Conservation (phyloP, 78 protist species). For the Cavenderia fasciculata region DNA sequence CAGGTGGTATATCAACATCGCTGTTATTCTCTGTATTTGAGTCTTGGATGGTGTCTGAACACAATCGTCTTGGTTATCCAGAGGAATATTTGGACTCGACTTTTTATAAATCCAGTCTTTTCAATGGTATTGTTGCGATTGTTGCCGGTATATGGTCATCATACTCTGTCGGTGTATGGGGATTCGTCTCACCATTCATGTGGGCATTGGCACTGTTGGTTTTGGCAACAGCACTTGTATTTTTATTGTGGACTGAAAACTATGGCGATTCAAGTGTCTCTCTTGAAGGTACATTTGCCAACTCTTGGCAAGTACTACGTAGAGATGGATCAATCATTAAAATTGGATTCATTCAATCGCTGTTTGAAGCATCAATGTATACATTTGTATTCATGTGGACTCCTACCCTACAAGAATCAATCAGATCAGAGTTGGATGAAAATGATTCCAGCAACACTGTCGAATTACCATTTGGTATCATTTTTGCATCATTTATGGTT, state of each 20-base stretch:
- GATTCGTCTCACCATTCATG: conserved; percentile 93
- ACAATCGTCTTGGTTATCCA: conserved; percentile 54
- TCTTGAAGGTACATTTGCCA: background rate
- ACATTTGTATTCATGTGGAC: conserved; percentile 97
- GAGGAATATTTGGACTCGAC: conserved; percentile 73
- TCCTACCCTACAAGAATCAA: conserved; percentile 80
- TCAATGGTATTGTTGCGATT: conserved; percentile 91
- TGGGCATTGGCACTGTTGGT: conserved; percentile 37
- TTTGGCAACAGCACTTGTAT: background rate
- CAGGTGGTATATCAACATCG: conserved; percentile 96
- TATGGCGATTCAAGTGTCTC: conserved; percentile 73
- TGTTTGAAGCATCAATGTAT: conserved; percentile 97
- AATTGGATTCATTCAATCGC: conserved; percentile 85
- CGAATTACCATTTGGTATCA: conserved; percentile 84
- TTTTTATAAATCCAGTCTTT: conserved; percentile 82
- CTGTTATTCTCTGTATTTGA: conserved; percentile 95
- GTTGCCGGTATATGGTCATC: conserved; percentile 88
- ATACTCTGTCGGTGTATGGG: conserved; percentile 73
- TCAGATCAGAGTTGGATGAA: background rate
- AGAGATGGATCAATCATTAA: conserved; percentile 19
- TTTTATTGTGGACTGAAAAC: conserved; percentile 87
- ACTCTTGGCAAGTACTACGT: background rate
- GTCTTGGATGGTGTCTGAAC: conserved; percentile 96
- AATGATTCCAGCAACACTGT: background rate
- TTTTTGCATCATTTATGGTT: conserved; percentile 95